Evolutionary conservation across 345 rosid genomes (phyloP), one percentile per base, ranked within the genome.

Genomic region (Lepidium sativum): DNA sequence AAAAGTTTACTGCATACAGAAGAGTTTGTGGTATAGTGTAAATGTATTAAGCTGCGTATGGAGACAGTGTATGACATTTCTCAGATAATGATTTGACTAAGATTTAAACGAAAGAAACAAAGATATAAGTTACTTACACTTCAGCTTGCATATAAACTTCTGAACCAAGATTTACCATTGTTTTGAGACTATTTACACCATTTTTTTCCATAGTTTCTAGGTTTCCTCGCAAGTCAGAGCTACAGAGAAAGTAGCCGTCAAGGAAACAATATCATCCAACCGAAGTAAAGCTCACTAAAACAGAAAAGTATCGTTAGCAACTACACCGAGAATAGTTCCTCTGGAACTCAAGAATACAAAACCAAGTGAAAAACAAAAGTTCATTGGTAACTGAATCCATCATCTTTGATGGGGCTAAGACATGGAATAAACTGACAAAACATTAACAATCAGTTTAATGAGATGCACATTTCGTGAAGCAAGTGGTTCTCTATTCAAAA

Each of bases 121-220:
- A 40, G 70, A 13, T 5, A 74, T 45, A 18, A 57, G 56, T 44
- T 20, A 75, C 96, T 64, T 80, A 90, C 96, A 88, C 96, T 77
- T 88, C 89, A 34, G 97, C 95, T 75, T 94, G 97, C 95, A 88
- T 69, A 79, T 86, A 88, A 9, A 94, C 91, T 69, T 91, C 96
- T 66, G 99, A 91, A 55, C 97, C 99, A n/a, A 94, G 82, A 69
- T 94, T 91, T 64, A 91, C 96, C 85, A 80, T 38, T 14, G 99
- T 90, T 74, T 83, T 84, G 25, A 94, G 87, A 80, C 80, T 88
- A n/a, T 91, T 90, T 41, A 88, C 84, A 60, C 79, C 82, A 71
- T 94, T 90, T 59, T 78, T 75, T 80, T 90, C 91, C 39, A 90
- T 75, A 60, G 80, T 88, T 70, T 85, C 90, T 55, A 90, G 71